Percentiles rank a stretch among this genome's conserved stretches.
Evolutionary conservation across 345 rosid species (phyloP).

Genomic region (Ceriops tagal): DNA sequence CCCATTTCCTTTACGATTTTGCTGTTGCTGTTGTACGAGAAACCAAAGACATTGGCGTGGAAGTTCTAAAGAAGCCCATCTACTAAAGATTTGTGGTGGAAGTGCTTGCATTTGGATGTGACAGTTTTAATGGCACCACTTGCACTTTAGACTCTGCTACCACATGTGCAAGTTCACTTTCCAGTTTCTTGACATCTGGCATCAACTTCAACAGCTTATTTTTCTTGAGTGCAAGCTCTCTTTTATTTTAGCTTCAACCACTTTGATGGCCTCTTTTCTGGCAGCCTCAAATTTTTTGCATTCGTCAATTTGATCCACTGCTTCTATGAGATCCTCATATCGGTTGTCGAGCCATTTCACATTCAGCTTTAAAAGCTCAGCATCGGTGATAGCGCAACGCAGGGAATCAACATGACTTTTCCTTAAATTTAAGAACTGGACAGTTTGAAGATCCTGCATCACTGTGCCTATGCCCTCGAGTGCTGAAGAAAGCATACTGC

Average conservation of each 20-base stretch:
- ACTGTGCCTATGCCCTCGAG: constrained; percentile 9
- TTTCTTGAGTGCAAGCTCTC: constrained; percentile 2
- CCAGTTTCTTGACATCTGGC: constrained; percentile 6
- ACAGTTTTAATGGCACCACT: not conserved
- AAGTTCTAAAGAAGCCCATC: constrained; percentile 9
- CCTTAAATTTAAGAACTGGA: not conserved
- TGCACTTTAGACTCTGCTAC: not conserved
- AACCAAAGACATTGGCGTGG: too few species aligned
- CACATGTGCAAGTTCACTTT: constrained; percentile 5
- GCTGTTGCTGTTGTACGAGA: too few species aligned
- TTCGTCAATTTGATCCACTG: not conserved
- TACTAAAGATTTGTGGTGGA: constrained; percentile 3
- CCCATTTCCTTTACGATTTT: too few species aligned
- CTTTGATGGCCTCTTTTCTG: not conserved
- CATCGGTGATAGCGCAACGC: constrained; percentile 6
- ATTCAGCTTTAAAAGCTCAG: not conserved
- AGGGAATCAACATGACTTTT: not conserved
- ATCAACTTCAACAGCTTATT: constrained; percentile 8
- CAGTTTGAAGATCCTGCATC: not conserved
- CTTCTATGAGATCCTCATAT: constrained; percentile 5
- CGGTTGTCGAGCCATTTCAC: constrained; percentile 12
- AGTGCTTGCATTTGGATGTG: not conserved
- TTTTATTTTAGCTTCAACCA: not conserved
- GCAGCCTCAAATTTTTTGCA: not conserved
- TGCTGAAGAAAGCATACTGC: not conserved